Evolutionary conservation across 805 yeast species (phyloP).

Genomic region (Spathaspora girioi): DNA sequence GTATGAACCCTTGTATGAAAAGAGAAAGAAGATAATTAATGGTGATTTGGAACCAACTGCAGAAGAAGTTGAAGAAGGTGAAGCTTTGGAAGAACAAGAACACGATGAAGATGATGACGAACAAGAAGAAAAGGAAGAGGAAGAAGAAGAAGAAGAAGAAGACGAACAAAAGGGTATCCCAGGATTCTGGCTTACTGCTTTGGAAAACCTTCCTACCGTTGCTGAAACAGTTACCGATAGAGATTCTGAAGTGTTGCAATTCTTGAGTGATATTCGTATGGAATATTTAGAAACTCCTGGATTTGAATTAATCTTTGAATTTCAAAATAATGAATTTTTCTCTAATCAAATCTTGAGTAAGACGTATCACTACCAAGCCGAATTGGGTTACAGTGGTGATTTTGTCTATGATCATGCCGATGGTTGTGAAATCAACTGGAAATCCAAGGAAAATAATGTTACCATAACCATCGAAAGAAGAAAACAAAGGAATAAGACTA

Average conservation of each 20-base stretch:
- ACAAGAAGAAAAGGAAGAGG: slow-evolving; percentile 38
- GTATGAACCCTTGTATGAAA: slow-evolving; percentile 72
- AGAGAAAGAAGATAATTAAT: slow-evolving; percentile 65
- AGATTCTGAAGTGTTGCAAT: slow-evolving; percentile 77
- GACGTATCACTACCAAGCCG: slow-evolving; percentile 90
- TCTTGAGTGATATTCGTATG: slow-evolving; percentile 67
- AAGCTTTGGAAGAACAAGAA: slow-evolving; percentile 58
- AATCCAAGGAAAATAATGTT: slow-evolving; percentile 71
- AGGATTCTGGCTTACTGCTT: slow-evolving; percentile 93
- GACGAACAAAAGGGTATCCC: slow-evolving; percentile 71
- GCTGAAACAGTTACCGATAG: slow-evolving; percentile 85
- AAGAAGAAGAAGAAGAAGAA: slow-evolving; percentile 41
- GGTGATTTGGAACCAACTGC: slow-evolving; percentile 76
- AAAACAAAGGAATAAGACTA: slow-evolving; percentile 94
- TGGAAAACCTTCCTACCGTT: slow-evolving; percentile 78
- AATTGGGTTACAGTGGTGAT: slow-evolving; percentile 92
- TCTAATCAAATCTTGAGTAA: slow-evolving; percentile 69
- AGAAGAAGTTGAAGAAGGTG: slow-evolving; percentile 78
- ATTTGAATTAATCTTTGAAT: slow-evolving; percentile 80
- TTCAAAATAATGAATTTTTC: slow-evolving; percentile 72
- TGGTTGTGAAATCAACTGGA: slow-evolving; percentile 85
- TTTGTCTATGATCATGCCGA: slow-evolving; percentile 96
- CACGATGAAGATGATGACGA: slow-evolving; percentile 38
- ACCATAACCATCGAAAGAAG: slow-evolving; percentile 88
- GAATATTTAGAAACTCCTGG: slow-evolving; percentile 85